Conservation (phyloP, 108 stramenopile species). For the Cyclotella baltica region DNA sequence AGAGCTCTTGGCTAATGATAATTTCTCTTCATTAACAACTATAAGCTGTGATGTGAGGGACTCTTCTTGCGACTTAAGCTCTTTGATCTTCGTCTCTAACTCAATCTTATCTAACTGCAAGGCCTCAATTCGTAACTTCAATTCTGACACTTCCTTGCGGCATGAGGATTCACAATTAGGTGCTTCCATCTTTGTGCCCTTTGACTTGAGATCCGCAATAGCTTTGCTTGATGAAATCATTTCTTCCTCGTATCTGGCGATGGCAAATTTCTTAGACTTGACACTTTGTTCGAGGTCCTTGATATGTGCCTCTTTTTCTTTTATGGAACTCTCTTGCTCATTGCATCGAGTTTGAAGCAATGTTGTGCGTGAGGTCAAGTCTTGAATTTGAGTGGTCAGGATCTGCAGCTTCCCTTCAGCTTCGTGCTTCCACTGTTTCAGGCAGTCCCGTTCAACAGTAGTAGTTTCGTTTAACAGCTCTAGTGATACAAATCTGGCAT, state of each 20-base stretch:
- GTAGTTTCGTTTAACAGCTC: constrained; percentile 4
- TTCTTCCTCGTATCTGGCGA: constrained; percentile 10
- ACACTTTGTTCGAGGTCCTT: constrained; percentile 5
- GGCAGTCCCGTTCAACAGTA: neutral
- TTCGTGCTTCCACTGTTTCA: constrained; percentile 5
- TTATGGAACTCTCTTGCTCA: neutral
- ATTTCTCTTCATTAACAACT: constrained; percentile 7
- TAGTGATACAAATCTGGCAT: neutral
- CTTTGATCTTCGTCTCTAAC: neutral
- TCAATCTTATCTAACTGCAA: neutral
- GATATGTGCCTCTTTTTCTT: constrained; percentile 8
- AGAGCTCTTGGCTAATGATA: constrained; percentile 8
- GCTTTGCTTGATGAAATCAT: neutral
- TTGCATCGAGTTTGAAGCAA: constrained; percentile 6
- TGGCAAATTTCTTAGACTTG: neutral
- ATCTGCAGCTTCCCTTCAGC: neutral
- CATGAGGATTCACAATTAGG: no score
- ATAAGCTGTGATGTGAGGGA: neutral
- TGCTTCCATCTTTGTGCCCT: neutral
- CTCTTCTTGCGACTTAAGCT: neutral
- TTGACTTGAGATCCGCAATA: neutral
- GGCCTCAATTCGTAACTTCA: neutral
- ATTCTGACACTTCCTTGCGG: constrained; percentile 3
- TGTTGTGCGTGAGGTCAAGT: neutral
- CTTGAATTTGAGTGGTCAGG: neutral